A percentile compares a stretch with the other conserved stretches of the same genome.
phyloP scores from a whole-genome alignment of 176 grass and related monocot species.

The Carex cristatella region DNA sequence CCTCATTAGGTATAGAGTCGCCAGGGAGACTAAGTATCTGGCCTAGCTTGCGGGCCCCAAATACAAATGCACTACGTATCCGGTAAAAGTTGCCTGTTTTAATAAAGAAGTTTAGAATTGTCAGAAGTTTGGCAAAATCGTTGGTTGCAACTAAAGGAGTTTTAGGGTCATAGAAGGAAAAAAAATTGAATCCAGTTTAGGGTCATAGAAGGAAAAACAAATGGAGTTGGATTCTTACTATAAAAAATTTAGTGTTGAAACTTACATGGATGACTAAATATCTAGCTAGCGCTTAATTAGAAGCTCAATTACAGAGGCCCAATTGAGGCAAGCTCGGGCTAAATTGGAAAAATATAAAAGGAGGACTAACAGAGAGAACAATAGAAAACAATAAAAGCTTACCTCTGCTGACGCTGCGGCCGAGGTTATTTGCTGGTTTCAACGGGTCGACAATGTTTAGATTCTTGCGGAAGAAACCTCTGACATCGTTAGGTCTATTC shows the following conservation, averaged over 20 bases:
- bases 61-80: slow-evolving; percentile 86
- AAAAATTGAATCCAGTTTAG: not conserved
- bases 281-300: not conserved
- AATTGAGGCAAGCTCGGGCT: not conserved
- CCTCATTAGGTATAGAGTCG: slow-evolving; percentile 41
- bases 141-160: not conserved
- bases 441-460: slow-evolving; percentile 90
- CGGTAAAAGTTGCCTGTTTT: slow-evolving; percentile 70
- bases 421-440: slow-evolving; percentile 83
- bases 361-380: not conserved
- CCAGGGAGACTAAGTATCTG: slow-evolving; percentile 56
- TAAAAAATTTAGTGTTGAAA: not conserved
- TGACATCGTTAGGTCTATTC: slow-evolving; percentile 33
- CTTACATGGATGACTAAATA: not conserved
- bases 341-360: not conserved
- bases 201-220: not conserved
- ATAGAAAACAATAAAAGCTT: slow-evolving; percentile 4
- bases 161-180: not conserved
- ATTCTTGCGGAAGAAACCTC: slow-evolving; percentile 54
- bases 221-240: not conserved
- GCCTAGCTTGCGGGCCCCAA: slow-evolving; percentile 81
- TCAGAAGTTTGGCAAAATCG: not conserved
- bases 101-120: not conserved
- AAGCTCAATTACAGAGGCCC: not conserved
- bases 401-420: slow-evolving; percentile 92